phyloP scores from a whole-genome alignment of 768 basidiomycete species.

The Trametes cingulata region DNA sequence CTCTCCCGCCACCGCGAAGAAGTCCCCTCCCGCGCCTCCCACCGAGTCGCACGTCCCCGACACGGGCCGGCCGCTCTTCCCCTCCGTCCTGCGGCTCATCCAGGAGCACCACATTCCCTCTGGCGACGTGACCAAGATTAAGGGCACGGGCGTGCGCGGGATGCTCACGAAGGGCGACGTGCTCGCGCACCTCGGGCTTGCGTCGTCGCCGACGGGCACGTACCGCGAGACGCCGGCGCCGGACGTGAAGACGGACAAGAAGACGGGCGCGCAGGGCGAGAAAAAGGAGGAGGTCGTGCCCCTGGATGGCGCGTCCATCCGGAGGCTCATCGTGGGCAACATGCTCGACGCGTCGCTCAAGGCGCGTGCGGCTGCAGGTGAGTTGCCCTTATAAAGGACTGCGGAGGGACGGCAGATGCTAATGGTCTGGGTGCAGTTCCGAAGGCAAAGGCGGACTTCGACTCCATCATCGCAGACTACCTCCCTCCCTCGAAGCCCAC shows the following conservation, averaged over 20 bases:
- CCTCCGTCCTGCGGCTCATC: conserved; percentile 84
- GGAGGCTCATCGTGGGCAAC: conserved; percentile 62
- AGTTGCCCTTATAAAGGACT: conserved; percentile 13
- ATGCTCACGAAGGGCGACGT: conserved; percentile 98
- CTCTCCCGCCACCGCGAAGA: conserved; percentile 12
- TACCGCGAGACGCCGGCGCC: conserved; percentile 50
- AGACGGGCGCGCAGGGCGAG: conserved; percentile 35
- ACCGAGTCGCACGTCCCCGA: conserved; percentile 34
- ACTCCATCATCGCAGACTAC: conserved; percentile 77
- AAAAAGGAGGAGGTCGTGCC: conserved; percentile 35
- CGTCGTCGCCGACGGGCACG: conserved; percentile 74
- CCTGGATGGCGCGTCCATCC: conserved; percentile 65
- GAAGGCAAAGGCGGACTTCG: conserved; percentile 55
- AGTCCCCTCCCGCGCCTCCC: conserved; percentile 16
- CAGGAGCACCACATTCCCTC: conserved; percentile 54
- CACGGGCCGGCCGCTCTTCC: conserved; percentile 78
- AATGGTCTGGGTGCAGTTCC: conserved; percentile 36
- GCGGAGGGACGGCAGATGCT: background rate
- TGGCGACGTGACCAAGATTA: conserved; percentile 61
- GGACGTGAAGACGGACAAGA: conserved; percentile 35
- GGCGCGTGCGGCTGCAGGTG: conserved; percentile 47
- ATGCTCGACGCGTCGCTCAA: conserved; percentile 58
- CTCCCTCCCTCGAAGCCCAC: conserved; percentile 41
- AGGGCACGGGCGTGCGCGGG: conserved; percentile 87
- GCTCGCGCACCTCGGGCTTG: conserved; percentile 80